phyloP scores from a whole-genome alignment of 2,329 filamentous ascomycete genomes.

The Dactylellina parvicollis region DNA sequence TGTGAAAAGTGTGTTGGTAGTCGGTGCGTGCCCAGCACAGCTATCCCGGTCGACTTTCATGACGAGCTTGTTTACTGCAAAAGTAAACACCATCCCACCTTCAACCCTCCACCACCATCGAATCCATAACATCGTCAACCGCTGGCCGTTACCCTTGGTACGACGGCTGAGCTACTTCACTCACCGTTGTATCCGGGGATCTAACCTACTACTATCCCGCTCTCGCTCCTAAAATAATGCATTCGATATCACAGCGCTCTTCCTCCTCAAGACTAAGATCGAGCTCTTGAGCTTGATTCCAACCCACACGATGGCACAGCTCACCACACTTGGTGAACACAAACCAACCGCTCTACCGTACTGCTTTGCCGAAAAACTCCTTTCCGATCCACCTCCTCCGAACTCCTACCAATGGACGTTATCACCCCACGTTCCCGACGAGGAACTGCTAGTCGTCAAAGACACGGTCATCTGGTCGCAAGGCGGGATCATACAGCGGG shows the following conservation, averaged over 20 bases:
- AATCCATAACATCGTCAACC: not conserved
- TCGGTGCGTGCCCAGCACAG: slow-evolving; percentile 1
- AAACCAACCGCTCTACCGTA: slow-evolving; percentile 84
- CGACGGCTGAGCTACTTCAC: not conserved
- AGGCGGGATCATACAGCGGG: slow-evolving; percentile 82
- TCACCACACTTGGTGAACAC: slow-evolving; percentile 91
- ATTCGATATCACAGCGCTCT: slow-evolving; percentile 18
- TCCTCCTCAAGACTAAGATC: slow-evolving; percentile 13
- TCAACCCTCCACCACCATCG: not conserved
- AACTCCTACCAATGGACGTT: slow-evolving; percentile 81
- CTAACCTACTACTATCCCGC: not conserved
- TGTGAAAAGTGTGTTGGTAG: slow-evolving; percentile 12
- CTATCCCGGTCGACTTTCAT: slow-evolving; percentile 8
- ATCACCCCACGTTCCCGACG: slow-evolving; percentile 69
- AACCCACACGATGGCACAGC: slow-evolving; percentile 77
- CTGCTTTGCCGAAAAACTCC: slow-evolving; percentile 80
- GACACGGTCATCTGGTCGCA: slow-evolving; percentile 88
- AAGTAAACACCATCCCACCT: slow-evolving; percentile 31
- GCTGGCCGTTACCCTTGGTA: not conserved
- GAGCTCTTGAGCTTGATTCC: slow-evolving; percentile 39
- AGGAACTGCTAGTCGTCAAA: slow-evolving; percentile 81
- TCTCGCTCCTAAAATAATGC: slow-evolving; percentile 24
- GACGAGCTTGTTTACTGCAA: slow-evolving; percentile 4
- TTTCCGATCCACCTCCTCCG: slow-evolving; percentile 73
- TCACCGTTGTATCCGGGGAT: slow-evolving; percentile 3